A percentile compares a stretch with the other conserved stretches of the same genome.
These are phyloP conservation scores for Torulaspora maleeae DNA, from an alignment of 805 yeast genomes.

Conservation along the genomic window DNA sequence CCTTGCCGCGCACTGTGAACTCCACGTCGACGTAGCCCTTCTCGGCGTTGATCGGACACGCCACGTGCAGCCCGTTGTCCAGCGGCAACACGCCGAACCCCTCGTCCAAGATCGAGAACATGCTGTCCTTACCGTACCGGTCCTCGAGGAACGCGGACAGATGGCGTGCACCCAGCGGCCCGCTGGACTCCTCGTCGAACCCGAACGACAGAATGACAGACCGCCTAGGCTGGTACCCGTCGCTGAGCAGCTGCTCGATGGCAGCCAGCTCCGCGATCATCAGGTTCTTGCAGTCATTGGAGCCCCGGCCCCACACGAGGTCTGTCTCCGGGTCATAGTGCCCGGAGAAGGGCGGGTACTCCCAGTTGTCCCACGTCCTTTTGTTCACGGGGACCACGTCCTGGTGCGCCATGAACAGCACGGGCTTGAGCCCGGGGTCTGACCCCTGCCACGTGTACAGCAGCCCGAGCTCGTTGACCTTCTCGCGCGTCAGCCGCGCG, in stretches of 20 bases:
- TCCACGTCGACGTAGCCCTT: constrained; percentile 55
- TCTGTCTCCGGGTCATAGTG: constrained; percentile 55
- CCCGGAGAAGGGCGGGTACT: constrained; percentile 61
- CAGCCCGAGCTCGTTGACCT: constrained; percentile 60
- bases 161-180: constrained; percentile 53
- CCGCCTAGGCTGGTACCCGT: constrained; percentile 56
- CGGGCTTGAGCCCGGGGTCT: constrained; percentile 50
- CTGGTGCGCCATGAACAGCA: constrained; percentile 72
- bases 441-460: constrained; percentile 63
- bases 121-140: constrained; percentile 55
- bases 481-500: constrained; percentile 44
- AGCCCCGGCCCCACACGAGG: constrained; percentile 70
- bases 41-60: constrained; percentile 55
- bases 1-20: constrained; percentile 53
- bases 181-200: constrained; percentile 73
- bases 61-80: constrained; percentile 44
- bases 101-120: constrained; percentile 70
- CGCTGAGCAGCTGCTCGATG: constrained; percentile 48
- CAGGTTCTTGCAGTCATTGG: constrained; percentile 68
- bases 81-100: constrained; percentile 41
- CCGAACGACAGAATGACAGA: constrained; percentile 64
- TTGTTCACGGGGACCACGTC: constrained; percentile 77
- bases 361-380: constrained; percentile 59
- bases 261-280: constrained; percentile 64
- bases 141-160: constrained; percentile 45